These are phyloP conservation scores for Starmerella powellii DNA, from an alignment of 805 yeast species.

Conservation along the genomic window DNA sequence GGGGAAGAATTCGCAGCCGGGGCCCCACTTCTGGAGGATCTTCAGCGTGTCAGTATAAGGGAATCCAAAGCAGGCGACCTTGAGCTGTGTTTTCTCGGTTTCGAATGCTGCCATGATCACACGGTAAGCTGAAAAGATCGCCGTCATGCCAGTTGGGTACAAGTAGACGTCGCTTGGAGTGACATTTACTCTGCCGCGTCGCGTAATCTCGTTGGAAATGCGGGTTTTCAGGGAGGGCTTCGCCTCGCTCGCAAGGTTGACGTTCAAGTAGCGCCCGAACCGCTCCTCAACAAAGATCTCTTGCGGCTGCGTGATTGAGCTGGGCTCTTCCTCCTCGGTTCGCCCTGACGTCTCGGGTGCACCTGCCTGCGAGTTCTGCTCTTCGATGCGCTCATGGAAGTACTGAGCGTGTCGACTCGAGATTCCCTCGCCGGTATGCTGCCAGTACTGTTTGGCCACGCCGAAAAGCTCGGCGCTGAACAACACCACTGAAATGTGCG, in stretches of 20 bases:
- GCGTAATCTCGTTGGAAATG: slow-evolving; percentile 31
- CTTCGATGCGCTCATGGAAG: slow-evolving; percentile 36
- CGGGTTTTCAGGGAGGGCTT: slow-evolving; percentile 61
- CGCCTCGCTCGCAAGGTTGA: slow-evolving; percentile 63
- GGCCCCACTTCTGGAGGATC: slow-evolving; percentile 78
- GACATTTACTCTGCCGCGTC: slow-evolving; percentile 6
- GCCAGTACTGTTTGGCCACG: slow-evolving; percentile 85
- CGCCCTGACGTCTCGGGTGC: slow-evolving; percentile 1
- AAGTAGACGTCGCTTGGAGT: slow-evolving; percentile 42
- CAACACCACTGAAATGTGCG: slow-evolving; percentile 67
- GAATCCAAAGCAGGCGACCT: slow-evolving; percentile 88
- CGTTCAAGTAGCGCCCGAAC: slow-evolving; percentile 78
- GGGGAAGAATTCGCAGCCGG: slow-evolving; percentile 79
- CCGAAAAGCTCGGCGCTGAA: slow-evolving; percentile 48
- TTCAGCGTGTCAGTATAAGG: slow-evolving; percentile 90
- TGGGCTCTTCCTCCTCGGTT: slow-evolving; percentile 36
- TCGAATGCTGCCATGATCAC: slow-evolving; percentile 23
- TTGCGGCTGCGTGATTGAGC: slow-evolving; percentile 14
- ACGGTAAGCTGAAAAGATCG: slow-evolving; percentile 71
- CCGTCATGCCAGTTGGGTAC: slow-evolving; percentile 86
- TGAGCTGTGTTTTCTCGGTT: slow-evolving; percentile 25
- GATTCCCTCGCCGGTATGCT: slow-evolving; percentile 93
- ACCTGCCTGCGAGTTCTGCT: slow-evolving; percentile 5
- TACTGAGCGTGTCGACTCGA: slow-evolving; percentile 85
- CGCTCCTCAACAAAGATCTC: slow-evolving; percentile 67